Percentiles rank a stretch among this genome's conserved stretches.
Evolutionary conservation across 1,139 yeast species (phyloP).

Genomic region (Scheffersomyces illinoinensis): DNA sequence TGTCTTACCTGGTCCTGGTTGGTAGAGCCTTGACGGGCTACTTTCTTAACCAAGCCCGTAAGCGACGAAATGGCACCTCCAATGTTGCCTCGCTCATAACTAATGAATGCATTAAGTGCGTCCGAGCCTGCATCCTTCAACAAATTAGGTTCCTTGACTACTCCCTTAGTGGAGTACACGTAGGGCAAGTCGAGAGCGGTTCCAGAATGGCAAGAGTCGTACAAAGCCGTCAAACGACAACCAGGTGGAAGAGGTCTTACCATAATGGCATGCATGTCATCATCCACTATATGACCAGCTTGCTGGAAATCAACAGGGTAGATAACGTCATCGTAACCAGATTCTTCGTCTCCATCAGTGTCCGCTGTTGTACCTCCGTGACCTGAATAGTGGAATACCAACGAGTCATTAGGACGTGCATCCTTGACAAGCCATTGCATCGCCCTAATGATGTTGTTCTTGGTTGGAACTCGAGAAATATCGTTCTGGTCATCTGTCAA

Average conservation of each 20-base stretch:
- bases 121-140: constrained; percentile 84
- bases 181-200: constrained; percentile 88
- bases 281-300: constrained; percentile 78
- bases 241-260: constrained; percentile 80
- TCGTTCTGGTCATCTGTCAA: constrained; percentile 75
- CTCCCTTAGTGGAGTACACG: constrained; percentile 87
- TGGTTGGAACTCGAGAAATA: constrained; percentile 68
- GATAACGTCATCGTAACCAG: constrained; percentile 85
- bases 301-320: constrained; percentile 86
- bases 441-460: constrained; percentile 76
- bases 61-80: constrained; percentile 49
- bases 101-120: constrained; percentile 66
- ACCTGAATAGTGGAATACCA: constrained; percentile 88
- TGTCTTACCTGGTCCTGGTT: constrained; percentile 35
- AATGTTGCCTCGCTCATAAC: constrained; percentile 72
- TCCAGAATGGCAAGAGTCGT: constrained; percentile 94
- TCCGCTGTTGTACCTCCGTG: constrained; percentile 90
- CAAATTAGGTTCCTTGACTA: constrained; percentile 84
- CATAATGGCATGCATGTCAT: constrained; percentile 78
- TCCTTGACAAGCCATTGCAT: constrained; percentile 88
- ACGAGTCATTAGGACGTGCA: constrained; percentile 83
- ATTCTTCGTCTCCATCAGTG: constrained; percentile 86
- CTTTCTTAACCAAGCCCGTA: constrained; percentile 50
- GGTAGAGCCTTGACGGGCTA: constrained; percentile 26
- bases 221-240: constrained; percentile 82